Evolutionary conservation across 352 stramenopile species (phyloP), one percentile per base, ranked within the genome.

Genomic region (Thraustochytrium sp.): DNA sequence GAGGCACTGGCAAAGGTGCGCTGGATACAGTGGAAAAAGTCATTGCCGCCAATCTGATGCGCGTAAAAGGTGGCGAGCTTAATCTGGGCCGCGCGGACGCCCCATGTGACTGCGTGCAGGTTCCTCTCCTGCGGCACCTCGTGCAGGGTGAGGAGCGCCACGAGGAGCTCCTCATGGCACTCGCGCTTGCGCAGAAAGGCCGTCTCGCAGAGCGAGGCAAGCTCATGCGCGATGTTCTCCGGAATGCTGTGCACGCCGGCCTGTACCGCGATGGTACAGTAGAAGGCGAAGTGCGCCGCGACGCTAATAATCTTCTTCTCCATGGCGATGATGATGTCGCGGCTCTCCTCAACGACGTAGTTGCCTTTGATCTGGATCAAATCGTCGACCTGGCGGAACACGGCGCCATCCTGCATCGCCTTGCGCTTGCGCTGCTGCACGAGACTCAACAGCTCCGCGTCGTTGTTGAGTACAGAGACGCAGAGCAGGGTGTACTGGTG

Each of bases 241-340:
- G 68, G 42, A 3, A 80, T n/a, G 18, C 4, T 65, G 11, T 21
- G 21, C 0, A 72, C 31, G 5, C 40, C 31, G 26, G 31, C 31
- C 26, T 64, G 48, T 3, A 80, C 26, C 13, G 48, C 31, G 13
- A 80, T 34, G 44, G 9, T 76, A 31, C 53, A 75, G 51, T 80
- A 80, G 46, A 55, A 80, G 2, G 40, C 51, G 23, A 80, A 51
- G 51, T 80, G 31, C 29, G 16, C 31, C 13, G 68, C 68, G 0
- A 80, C 40, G 13, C 44, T 18, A 26, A 80, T 80, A 0, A 80
- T 80, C 23, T 80, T 80, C 49, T 80, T 80, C 51, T 80, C 68
- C 68, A 80, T 80, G 23, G 68, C 68, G 38, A 80, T 80, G 37
- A 80, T 80, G 29, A 80, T 80, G 42, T 80, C 68, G 2, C 68